Evolutionary conservation across 2,329 filamentous ascomycete species (phyloP).

Genomic region (Fusarium longipes): DNA sequence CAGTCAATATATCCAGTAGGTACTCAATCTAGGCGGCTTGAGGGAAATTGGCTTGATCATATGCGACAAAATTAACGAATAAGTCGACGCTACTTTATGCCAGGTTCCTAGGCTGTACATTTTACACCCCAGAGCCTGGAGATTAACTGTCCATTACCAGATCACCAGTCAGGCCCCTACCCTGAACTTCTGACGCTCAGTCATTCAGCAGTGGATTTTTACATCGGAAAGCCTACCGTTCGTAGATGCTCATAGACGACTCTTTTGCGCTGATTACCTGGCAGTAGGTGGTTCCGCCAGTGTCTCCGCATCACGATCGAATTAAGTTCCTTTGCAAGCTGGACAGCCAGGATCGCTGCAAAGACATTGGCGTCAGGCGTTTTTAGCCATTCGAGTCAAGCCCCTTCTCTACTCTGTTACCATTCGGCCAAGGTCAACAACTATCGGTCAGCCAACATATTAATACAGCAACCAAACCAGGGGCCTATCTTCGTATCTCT

Average conservation of each 20-base stretch:
- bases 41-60: too few relatives aligned
- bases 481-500: conserved; percentile 13
- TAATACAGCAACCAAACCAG: conserved; percentile 2
- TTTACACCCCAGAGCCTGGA: neutral
- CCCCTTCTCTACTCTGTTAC: conserved; percentile 4
- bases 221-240: neutral
- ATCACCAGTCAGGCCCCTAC: conserved; percentile 9
- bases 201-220: neutral
- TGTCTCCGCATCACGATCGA: conserved; percentile 23
- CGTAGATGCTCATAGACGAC: neutral
- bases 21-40: neutral
- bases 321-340: conserved; percentile 17
- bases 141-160: neutral
- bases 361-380: conserved; percentile 13
- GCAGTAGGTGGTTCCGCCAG: neutral
- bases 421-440: conserved; percentile 7
- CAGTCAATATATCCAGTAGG: neutral
- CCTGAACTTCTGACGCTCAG: conserved; percentile 18
- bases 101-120: neutral
- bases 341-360: conserved; percentile 9
- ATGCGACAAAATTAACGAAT: neutral
- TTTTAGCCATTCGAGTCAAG: conserved; percentile 19
- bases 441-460: conserved; percentile 22
- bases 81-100: neutral
- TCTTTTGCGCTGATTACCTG: neutral